phyloP scores from a whole-genome alignment of 768 basidiomycete genomes.

The Termitomyces sp. region DNA sequence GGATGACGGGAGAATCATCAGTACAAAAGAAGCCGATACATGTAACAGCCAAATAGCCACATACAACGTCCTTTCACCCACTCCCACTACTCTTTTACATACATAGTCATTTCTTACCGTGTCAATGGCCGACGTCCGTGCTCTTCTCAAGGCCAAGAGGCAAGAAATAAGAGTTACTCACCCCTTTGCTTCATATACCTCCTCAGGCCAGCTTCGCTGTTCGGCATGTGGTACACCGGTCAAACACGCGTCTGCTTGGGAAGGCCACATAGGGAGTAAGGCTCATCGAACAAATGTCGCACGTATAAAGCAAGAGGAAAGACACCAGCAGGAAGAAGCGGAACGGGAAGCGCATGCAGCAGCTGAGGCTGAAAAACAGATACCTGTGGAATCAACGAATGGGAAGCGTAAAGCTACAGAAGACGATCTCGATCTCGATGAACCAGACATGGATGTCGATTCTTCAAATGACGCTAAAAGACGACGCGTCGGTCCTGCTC shows the following conservation, averaged over 20 bases:
- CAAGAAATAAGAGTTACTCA: slow-evolving; percentile 70
- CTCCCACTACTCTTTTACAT: background rate
- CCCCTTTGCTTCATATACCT: slow-evolving; percentile 64
- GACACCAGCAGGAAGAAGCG: slow-evolving; percentile 27
- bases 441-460: slow-evolving; percentile 16
- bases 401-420: slow-evolving; percentile 24
- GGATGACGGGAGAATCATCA: too few relatives aligned
- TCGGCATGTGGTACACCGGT: slow-evolving; percentile 53
- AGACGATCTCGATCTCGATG: slow-evolving; percentile 9
- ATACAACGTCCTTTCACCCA: background rate
- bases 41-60: background rate
- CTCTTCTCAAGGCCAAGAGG: slow-evolving; percentile 79
- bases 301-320: slow-evolving; percentile 52
- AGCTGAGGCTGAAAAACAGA: slow-evolving; percentile 10
- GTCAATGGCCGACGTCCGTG: slow-evolving; percentile 72
- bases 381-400: slow-evolving; percentile 5
- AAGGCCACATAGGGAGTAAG: slow-evolving; percentile 82
- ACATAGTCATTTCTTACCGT: background rate
- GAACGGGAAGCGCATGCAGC: slow-evolving; percentile 22
- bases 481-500: slow-evolving; percentile 11
- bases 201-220: slow-evolving; percentile 66
- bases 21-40: too few relatives aligned
- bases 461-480: slow-evolving; percentile 17
- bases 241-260: slow-evolving; percentile 82
- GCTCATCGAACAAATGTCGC: slow-evolving; percentile 63